phyloP scores from a whole-genome alignment of 2,329 filamentous ascomycete genomes.

The Fusarium bactridioides region DNA sequence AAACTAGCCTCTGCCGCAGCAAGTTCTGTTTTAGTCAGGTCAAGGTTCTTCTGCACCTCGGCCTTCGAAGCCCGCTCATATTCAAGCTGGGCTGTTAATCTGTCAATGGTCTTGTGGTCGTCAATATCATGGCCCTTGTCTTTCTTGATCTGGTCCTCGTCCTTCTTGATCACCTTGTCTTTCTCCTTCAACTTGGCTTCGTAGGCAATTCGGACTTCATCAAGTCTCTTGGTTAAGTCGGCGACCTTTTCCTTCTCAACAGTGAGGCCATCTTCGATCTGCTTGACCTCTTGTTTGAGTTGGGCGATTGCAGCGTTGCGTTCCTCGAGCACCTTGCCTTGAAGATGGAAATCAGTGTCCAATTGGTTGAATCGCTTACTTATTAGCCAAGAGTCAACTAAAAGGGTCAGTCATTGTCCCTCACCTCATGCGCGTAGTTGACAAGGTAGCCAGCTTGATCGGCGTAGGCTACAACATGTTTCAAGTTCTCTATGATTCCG shows the following conservation, averaged over 20 bases:
- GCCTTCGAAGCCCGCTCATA: background rate
- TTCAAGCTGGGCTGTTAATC: background rate
- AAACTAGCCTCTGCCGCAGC: background rate
- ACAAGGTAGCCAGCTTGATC: slow-evolving; percentile 22
- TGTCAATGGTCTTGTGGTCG: background rate
- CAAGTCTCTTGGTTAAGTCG: background rate
- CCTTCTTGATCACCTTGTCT: background rate
- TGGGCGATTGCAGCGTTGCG: background rate
- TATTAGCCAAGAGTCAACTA: background rate
- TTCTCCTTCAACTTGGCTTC: background rate
- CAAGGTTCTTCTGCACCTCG: background rate
- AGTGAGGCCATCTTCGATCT: background rate
- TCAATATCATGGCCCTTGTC: background rate
- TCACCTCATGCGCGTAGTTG: background rate
- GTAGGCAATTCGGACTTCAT: background rate
- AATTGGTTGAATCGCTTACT: background rate
- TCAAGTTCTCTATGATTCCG: slow-evolving; percentile 19
- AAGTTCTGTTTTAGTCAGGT: background rate
- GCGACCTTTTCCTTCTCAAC: background rate
- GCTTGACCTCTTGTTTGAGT: background rate
- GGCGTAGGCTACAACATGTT: slow-evolving; percentile 8
- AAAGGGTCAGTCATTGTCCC: rapidly evolving
- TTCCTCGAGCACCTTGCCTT: background rate
- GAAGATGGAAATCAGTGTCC: background rate
- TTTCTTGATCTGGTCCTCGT: background rate